Base-by-base conservation (phyloP, 1,284 basidiomycete genomes). In the Mycosarcoma mackinlayi region DNA sequence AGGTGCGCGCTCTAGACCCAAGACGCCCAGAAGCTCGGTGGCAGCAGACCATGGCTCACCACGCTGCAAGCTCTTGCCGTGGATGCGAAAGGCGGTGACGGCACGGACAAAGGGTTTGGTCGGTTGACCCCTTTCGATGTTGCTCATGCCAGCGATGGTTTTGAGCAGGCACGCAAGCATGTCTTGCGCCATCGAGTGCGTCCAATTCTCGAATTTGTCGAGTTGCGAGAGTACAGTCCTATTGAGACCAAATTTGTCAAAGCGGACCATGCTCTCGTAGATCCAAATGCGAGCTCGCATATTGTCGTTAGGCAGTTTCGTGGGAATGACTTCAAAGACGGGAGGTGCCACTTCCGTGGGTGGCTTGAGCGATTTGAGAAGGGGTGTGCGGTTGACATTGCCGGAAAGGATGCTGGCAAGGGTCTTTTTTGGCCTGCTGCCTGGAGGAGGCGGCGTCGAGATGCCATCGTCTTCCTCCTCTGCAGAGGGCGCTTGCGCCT, bases 241-340 rank as follows among this genome's bases (percentile, higher is more conserved):
- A 38, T 50, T 60, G 44, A 76, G 60, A 11, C 66, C 57, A 42
- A 77, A 67, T 47, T 73, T 61, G 60, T 75, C 75, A 44, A 77
- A 77, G 42, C 76, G 73, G 1, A 76, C 62, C 45, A 77, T 60
- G 49, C 66, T 69, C 47, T 77, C 76, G 59, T 77, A 77, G 50
- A 77, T 66, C 74, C 75, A 77, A 51, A 75, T 74, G 21, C 76
- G 59, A 7, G 65, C 76, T n/a, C 68, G 60, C 41, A 77, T 48
- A 44, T 77, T 77, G 27, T 68, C 71, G 14, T 58, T 42, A 31
- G 64, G 67, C 16, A 77, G 52, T 31, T 54, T 58, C 37, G 71
- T 77, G 6, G 63, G 28, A 41, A 76, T 76, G 24, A 56, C 40
- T 33, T 73, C 59, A 10, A 76, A 53, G 13, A 41, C 24, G 13